These are phyloP conservation scores for Rhodomyrtus psidioides DNA, from an alignment of 441 rosid genomes.

Conservation along the genomic window DNA sequence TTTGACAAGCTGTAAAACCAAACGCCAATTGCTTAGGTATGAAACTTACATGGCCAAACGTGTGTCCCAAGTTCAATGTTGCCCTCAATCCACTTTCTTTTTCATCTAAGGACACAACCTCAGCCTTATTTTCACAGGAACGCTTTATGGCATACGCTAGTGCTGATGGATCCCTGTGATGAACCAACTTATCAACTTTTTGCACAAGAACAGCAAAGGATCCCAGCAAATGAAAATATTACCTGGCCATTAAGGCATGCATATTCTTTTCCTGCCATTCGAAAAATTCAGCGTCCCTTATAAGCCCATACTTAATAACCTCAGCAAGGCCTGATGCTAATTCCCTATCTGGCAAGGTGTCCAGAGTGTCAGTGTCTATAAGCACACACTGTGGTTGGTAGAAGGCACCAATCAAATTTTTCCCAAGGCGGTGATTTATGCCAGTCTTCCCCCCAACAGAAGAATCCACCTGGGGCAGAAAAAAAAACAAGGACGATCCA, in stretches of 20 bases:
- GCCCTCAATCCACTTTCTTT: constrained; percentile 92
- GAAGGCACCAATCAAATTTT: constrained; percentile 96
- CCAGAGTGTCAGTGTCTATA: constrained; percentile 77
- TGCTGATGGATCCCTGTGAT: constrained; percentile 74
- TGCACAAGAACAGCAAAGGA: background rate
- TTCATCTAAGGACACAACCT: constrained; percentile 96
- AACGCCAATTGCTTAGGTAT: background rate
- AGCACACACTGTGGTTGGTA: constrained; percentile 97
- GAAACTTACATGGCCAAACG: constrained; percentile 91
- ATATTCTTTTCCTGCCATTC: constrained; percentile 96
- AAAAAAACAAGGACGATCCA: background rate
- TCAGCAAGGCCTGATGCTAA: constrained; percentile 91
- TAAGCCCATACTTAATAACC: constrained; percentile 90
- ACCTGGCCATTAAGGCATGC: constrained; percentile 77
- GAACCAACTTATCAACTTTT: background rate
- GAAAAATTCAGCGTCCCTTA: constrained; percentile 86
- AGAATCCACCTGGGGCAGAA: constrained; percentile 68
- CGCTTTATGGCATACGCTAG: constrained; percentile 89
- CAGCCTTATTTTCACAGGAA: constrained; percentile 96
- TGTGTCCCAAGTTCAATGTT: constrained; percentile 90
- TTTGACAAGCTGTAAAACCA: background rate
- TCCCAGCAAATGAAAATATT: background rate
- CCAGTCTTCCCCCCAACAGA: constrained; percentile 99
- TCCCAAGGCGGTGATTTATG: constrained; percentile 84
- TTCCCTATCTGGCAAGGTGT: constrained; percentile 88